Percentiles rank a stretch among this genome's conserved stretches.
Conservation (phyloP, 129 eudicot genomes). For the Lactuca saligna region DNA sequence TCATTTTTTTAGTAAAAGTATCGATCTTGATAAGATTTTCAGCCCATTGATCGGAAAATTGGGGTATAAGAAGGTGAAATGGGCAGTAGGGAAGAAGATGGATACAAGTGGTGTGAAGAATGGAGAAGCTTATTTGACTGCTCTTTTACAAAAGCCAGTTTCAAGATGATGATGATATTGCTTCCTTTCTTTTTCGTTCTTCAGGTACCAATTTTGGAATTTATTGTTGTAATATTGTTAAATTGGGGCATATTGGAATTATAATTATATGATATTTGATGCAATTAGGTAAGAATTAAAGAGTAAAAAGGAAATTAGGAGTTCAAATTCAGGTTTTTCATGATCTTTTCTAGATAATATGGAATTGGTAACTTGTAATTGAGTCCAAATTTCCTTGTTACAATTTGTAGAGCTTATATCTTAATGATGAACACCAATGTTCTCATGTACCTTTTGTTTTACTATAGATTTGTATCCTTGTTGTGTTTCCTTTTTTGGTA, state of each 20-base stretch:
- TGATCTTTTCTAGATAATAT: neutral
- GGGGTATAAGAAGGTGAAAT: conserved; percentile 92
- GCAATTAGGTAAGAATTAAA: neutral
- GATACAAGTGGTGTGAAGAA: conserved; percentile 90
- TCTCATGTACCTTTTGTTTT: neutral
- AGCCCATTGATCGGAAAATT: conserved; percentile 72
- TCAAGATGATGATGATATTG: conserved; percentile 41
- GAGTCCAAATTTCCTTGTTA: neutral
- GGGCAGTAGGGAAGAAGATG: conserved; percentile 79
- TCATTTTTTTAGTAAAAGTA: conserved; percentile 73
- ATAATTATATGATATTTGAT: too few relatives aligned
- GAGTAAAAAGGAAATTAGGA: neutral
- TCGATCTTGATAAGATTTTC: conserved; percentile 82
- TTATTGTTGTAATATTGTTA: neutral
- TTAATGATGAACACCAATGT: neutral
- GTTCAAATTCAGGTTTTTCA: neutral
- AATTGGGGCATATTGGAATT: neutral
- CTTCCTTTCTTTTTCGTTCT: conserved; percentile 5
- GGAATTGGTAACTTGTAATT: neutral
- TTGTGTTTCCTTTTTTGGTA: too few relatives aligned
- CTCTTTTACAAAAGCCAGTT: conserved; percentile 88
- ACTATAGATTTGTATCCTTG: neutral
- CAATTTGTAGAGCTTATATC: neutral
- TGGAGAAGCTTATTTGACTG: conserved; percentile 90
- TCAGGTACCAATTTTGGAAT: conserved; percentile 24